Percentiles rank a stretch among this genome's conserved stretches.
Conservation (phyloP, 768 basidiomycete species). For the Suillus brevipes region DNA sequence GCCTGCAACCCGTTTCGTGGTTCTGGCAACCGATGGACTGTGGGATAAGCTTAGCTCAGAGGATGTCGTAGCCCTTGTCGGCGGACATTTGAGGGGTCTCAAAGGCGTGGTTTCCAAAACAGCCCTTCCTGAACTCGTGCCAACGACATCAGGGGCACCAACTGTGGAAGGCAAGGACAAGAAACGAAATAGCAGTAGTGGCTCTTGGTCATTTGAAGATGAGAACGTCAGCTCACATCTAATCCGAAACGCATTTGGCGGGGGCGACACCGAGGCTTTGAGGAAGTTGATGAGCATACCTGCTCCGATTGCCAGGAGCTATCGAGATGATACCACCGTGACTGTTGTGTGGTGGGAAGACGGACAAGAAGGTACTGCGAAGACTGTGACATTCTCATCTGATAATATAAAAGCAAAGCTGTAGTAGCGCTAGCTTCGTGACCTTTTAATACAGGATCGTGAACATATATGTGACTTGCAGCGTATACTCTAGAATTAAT, state of each 20-base stretch:
- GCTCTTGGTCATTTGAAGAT: slow-evolving; percentile 78
- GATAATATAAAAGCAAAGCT: slow-evolving; percentile 49
- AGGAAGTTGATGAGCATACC: slow-evolving; percentile 76
- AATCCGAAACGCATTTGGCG: slow-evolving; percentile 92
- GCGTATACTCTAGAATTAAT: neutral
- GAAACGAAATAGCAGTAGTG: slow-evolving; percentile 35
- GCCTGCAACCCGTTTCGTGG: slow-evolving; percentile 60
- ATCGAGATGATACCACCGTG: slow-evolving; percentile 83
- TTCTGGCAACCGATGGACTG: slow-evolving; percentile 86
- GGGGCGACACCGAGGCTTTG: slow-evolving; percentile 61
- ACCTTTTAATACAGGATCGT: slow-evolving; percentile 2
- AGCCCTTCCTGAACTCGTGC: slow-evolving; percentile 53
- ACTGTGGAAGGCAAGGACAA: slow-evolving; percentile 68
- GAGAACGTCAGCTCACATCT: slow-evolving; percentile 79
- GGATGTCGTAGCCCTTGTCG: slow-evolving; percentile 86
- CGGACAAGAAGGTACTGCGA: slow-evolving; percentile 45
- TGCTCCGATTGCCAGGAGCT: slow-evolving; percentile 72
- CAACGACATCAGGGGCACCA: slow-evolving; percentile 50
- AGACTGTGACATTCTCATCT: slow-evolving; percentile 33
- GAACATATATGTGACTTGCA: slow-evolving; percentile 4
- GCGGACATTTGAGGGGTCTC: slow-evolving; percentile 73
- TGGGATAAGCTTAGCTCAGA: slow-evolving; percentile 79
- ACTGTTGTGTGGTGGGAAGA: slow-evolving; percentile 87
- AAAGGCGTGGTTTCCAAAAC: slow-evolving; percentile 64
- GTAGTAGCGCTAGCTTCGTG: slow-evolving; percentile 28